These are phyloP conservation scores for Penicillium brevicompactum DNA, from an alignment of 2,329 filamentous ascomycete species.

Conservation along the genomic window DNA sequence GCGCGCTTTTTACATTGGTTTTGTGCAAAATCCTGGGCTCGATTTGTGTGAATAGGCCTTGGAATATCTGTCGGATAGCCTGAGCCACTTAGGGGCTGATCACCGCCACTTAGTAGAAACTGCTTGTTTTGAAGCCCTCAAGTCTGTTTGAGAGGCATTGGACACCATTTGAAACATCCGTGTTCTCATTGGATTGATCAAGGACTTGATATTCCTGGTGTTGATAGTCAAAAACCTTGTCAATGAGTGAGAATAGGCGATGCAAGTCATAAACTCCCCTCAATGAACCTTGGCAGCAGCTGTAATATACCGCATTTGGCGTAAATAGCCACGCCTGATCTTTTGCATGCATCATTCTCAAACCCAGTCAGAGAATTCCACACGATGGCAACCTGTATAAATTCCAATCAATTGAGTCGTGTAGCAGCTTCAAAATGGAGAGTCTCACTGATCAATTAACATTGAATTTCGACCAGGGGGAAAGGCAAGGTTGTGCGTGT, in stretches of 20 bases:
- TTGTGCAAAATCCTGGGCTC: not conserved
- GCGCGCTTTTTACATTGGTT: not conserved
- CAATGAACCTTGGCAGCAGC: not conserved
- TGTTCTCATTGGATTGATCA: not conserved
- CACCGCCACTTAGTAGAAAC: not conserved
- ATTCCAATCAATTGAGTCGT: not conserved
- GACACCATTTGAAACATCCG: not conserved
- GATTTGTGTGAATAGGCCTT: not conserved
- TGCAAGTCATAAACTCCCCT: constrained; percentile 3
- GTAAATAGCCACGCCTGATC: constrained; percentile 1
- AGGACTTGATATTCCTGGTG: not conserved
- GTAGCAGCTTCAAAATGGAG: not conserved
- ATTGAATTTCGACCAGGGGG: constrained; percentile 1
- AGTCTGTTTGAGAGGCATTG: not conserved
- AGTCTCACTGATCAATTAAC: not conserved
- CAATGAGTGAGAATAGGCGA: not conserved
- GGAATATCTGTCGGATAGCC: not conserved
- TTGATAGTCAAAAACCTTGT: not conserved
- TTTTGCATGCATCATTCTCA: constrained; percentile 1
- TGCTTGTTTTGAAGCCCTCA: not conserved
- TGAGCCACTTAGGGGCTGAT: not conserved
- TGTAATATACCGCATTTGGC: not conserved
- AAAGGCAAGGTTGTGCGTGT: not conserved
- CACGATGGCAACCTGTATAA: not conserved
- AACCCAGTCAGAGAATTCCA: not conserved